A percentile compares a stretch with the other conserved stretches of the same genome.
These are phyloP conservation scores for Didymellaceae sp. DNA, from an alignment of 2,329 filamentous ascomycete genomes.

Conservation along the genomic window DNA sequence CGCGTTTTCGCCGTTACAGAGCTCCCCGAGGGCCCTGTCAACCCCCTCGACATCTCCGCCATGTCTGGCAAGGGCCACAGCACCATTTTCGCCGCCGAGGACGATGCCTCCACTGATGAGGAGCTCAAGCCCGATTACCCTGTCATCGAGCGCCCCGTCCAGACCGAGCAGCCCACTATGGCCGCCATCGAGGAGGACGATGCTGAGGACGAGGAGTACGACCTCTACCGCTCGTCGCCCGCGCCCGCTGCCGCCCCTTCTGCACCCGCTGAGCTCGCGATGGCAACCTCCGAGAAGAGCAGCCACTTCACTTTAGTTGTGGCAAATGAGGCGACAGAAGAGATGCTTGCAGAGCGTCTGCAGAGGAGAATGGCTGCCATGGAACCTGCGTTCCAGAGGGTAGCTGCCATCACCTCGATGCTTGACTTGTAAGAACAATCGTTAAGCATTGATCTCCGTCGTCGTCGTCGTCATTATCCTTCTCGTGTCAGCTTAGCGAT, in stretches of 20 bases:
- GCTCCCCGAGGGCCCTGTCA: slow-evolving; percentile 68
- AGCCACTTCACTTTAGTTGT: slow-evolving; percentile 70
- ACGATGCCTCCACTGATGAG: slow-evolving; percentile 54
- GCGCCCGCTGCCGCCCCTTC: slow-evolving; percentile 35
- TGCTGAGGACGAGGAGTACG: slow-evolving; percentile 64
- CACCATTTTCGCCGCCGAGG: slow-evolving; percentile 42
- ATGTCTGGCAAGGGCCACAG: slow-evolving; percentile 72
- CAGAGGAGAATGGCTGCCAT: slow-evolving; percentile 45
- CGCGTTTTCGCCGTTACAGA: slow-evolving; percentile 77
- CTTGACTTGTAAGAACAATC: slow-evolving; percentile 32
- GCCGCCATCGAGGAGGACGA: slow-evolving; percentile 50
- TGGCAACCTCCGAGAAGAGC: slow-evolving; percentile 68
- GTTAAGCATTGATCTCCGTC: not conserved
- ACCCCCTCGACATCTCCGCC: slow-evolving; percentile 63
- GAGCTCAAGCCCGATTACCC: slow-evolving; percentile 59
- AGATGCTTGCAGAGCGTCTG: slow-evolving; percentile 41
- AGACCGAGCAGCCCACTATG: slow-evolving; percentile 26
- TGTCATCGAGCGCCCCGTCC: slow-evolving; percentile 52
- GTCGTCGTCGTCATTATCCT: slow-evolving; percentile 5
- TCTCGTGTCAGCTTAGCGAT: slow-evolving; percentile 11
- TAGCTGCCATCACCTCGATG: slow-evolving; percentile 45
- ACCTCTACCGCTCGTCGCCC: slow-evolving; percentile 62
- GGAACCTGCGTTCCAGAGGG: slow-evolving; percentile 41
- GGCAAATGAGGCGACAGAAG: slow-evolving; percentile 54
- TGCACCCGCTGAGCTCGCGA: slow-evolving; percentile 42